Base-by-base conservation (phyloP, 306 rosid species). In the Boehmeria nivea region DNA sequence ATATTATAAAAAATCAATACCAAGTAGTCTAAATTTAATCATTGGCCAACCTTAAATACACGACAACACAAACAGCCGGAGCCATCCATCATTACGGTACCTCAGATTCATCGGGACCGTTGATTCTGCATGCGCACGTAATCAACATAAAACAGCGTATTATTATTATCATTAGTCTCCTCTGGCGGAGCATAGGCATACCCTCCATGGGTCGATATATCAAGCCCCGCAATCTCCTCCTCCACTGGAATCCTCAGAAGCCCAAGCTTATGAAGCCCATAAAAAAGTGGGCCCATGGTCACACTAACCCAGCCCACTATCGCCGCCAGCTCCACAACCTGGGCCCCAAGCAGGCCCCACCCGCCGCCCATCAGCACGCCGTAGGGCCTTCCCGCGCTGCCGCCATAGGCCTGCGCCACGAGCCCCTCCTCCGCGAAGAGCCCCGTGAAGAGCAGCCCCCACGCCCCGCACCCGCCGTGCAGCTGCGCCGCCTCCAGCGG, bases 391-490 rank as follows among this genome's bases (percentile, higher is more conserved):
- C 27, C 21, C 15, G 52, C 75, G 1, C 73, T 81, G 2, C 2
- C 21, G 31, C 81, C 51, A 36, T 70, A 84, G 9, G 69, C 79
- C 61, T 79, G 83, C 57, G 51, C 33, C 43, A 84, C 78, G 49
- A 82, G 79, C 63, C 77, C 74, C 52, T 84, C 69, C 44, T 82
- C 80, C 1, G 95, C 95, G 68, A 82, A 84, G 67, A 88, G 33
- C 6, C 96, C 89, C 11, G 87, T 84, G 66, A 88, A 88, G 49
- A 82, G 76, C 72, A 88, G 57, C 10, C 87, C 88, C 94, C 90
- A 84, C 19, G 69, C 57, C 3, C 94, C 94, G 57, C 95, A 87
- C 33, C 87, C 87, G 0, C 94, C 94, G 26, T 79, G 87, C 61
- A 87, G 79, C 58, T 81, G 96, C 53, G 89, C 75, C 3, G 87